Evolutionary conservation across 768 basidiomycete genomes (phyloP), one percentile per base, ranked within the genome.

Genomic region (Multifurca ochricompacta): DNA sequence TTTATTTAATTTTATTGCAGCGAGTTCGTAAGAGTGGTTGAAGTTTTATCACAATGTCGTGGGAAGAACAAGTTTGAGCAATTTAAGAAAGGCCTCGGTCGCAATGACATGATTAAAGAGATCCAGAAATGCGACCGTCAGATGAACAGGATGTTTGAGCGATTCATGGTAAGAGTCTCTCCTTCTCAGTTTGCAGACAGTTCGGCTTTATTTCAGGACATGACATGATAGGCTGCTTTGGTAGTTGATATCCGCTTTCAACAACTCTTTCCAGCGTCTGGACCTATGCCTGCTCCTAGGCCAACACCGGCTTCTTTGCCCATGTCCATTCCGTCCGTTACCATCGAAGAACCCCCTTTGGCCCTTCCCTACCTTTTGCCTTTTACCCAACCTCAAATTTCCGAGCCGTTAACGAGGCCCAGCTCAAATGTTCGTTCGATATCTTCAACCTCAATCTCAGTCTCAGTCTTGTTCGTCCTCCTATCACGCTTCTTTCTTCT

Each of bases 91-190:
- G 44, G 55, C 8, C 23, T 56, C 11, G 31, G 37, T 0, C 55
- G 55, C 25, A 51, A 39, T 21, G 49, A 56, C 34, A 41, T 56
- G 49, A 28, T 47, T 25, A 35, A 27, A 18, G 49, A 51, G 31
- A 56, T 56, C 16, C 19, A 30, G 19, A 45, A 34, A 23, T 56
- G 55, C 39, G 55, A 56, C 32, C 43, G 50, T 14, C 55, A 56
- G 31, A 56, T 56, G 44, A 27, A 9, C 14, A 35, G 55, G 37
- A 51, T 56, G 25, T 51, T 56, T 28, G 44, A 56, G 3, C 50
- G 55, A 3, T 56, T 56, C 32, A n/a, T 28, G 37, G 55, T 51
- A 19, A 47, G 44, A 18, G 7, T 11, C 16, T n/a, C 30, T 35
- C 14, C 8, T 19, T 1, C 16, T 36, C 34, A 23, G 1, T 8